phyloP scores from a whole-genome alignment of 2,329 filamentous ascomycete genomes.

The Cercospora sp. region DNA sequence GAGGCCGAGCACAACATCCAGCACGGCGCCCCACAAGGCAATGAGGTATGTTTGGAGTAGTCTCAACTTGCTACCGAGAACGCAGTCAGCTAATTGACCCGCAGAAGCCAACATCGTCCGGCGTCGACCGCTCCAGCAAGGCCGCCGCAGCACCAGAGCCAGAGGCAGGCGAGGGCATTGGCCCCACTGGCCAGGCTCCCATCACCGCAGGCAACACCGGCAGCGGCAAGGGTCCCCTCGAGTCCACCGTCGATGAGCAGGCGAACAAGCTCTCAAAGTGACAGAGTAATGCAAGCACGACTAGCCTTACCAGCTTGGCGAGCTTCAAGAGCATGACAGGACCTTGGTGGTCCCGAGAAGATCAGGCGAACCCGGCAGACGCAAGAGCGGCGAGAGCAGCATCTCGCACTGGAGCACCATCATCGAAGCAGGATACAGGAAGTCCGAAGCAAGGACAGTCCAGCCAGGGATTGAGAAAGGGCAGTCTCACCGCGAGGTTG shows the following conservation, averaged over 20 bases:
- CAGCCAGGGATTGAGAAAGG: constrained; percentile 4
- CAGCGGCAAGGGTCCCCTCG: constrained; percentile 23
- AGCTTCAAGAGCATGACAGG: constrained; percentile 14
- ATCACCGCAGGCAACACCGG: constrained; percentile 16
- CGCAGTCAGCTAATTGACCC: background rate
- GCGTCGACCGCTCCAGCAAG: constrained; percentile 43
- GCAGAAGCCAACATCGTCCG: constrained; percentile 20
- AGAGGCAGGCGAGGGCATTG: constrained; percentile 41
- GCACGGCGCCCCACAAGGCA: constrained; percentile 39
- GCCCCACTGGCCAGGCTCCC: constrained; percentile 14
- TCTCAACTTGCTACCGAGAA: background rate
- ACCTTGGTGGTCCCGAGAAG: constrained; percentile 10
- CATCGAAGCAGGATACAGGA: background rate
- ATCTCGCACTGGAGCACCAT: background rate
- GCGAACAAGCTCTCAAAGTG: constrained; percentile 25
- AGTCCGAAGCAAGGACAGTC: constrained; percentile 8
- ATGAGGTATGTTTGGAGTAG: constrained; percentile 34
- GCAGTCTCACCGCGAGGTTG: constrained; percentile 11
- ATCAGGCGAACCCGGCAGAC: constrained; percentile 13
- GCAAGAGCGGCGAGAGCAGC: constrained; percentile 11
- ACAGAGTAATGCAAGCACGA: constrained; percentile 16
- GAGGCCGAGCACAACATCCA: constrained; percentile 41
- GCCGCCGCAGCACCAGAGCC: constrained; percentile 41
- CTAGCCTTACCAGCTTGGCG: constrained; percentile 13
- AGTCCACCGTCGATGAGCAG: constrained; percentile 22